Evolutionary conservation across 345 rosid species (phyloP), one percentile per base, ranked within the genome.

Genomic region (Euphorbia tirucalli): DNA sequence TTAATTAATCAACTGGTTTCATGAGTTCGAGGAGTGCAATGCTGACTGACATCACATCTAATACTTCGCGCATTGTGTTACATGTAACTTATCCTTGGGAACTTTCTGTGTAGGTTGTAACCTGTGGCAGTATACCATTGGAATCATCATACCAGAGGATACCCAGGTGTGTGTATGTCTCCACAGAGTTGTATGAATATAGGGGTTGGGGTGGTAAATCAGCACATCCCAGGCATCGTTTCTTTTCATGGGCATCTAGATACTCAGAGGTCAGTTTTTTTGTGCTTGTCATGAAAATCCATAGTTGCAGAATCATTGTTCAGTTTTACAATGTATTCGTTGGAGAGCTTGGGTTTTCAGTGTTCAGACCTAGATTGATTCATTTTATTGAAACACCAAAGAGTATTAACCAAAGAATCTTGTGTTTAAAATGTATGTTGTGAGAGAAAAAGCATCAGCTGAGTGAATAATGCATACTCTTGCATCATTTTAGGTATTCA

Each of bases 71-170:
- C 43, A 60, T 43, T 59, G n/a, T 60, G 21, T 48, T 22, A 16
- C 31, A 70, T 6, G 24, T 54, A 21, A 28, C 63, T 24, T 11
- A 41, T 74, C 46, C 30, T 24, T 39, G 66, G 18, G 11, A 63
- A 18, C 49, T 50, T 48, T 37, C 72, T 32, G 61, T 82, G 78
- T 76, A 94, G 98, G 96, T 94, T 64, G 96, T 92, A 68, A 94
- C 98, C 48, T 94, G 98, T 78, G 98, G 98, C 72, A 87, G 97
- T 74, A 77, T 87, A n/a, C 92, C 97, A 11, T 77, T 94, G 74
- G 97, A 94, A 63, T 84, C 98, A 39, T 89, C 98, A 37, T 94
- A 89, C 80, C 95, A 91, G 79, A 87, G 84, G 76, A 71, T 82
- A 69, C 84, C 90, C 14, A 88, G 97, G 76, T 94, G 98, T 43